Evolutionary conservation across 257 asterid species (phyloP), one percentile per base, ranked within the genome.

Genomic region (Solanum infundibuliforme): DNA sequence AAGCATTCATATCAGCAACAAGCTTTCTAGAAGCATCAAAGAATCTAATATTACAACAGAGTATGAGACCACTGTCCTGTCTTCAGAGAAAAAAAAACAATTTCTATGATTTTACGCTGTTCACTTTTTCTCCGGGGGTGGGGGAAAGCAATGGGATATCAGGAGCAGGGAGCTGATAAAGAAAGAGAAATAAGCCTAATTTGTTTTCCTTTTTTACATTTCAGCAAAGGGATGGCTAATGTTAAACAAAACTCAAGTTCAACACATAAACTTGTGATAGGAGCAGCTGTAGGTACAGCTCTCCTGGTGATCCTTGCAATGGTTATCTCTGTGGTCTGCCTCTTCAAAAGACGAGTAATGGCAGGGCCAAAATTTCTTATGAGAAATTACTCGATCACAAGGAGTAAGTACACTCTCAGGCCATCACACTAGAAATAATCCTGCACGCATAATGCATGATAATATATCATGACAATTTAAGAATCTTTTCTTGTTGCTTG

Each of bases 361-460:
- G 87, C 89, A 18, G 60, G 12, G 84, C 85, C 83, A 16, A 88
- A 91, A 83, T 68, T 87, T 65, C 92, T 90, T 25, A 81, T 66
- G 75, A 93, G 92, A 68, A 94, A 94, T 87, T 93, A 91, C 74
- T 83, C 90, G 1, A 89, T 92, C 93, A 95, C 98, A 77, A 96
- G 93, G 91, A 95, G 98, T 96, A 90, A 91, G 97, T 77, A 62
- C 23, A 23, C 27, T 55, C 43, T 55, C 55, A 65, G 20, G n/a
- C n/a, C n/a, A n/a, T n/a, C 58, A 84, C 29, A 14, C 87, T 29
- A 62, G 77, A 25, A 36, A 32, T n/a, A 58, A 60, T 39, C 87
- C 25, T 23, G 76, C 55, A 84, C 9, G 21, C 77, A 23, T 10
- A 38, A n/a, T 60, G 87, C 87, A 62, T 60, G 79, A 36, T 66